Evolutionary conservation across 2,329 filamentous ascomycete genomes (phyloP).

Genomic region (Alternaria gaisen): DNA sequence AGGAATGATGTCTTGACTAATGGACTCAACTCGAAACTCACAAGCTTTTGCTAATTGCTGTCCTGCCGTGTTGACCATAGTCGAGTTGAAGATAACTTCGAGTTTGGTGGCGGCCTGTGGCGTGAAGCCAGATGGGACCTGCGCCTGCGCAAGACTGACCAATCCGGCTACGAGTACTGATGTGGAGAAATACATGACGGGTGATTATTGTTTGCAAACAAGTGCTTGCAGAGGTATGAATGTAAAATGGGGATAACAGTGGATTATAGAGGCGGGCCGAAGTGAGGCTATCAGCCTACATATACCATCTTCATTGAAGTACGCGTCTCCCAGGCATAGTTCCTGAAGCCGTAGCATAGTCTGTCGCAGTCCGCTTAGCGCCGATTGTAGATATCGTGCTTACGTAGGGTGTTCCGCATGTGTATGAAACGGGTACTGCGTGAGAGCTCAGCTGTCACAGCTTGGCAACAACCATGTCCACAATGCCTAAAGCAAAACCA

Average conservation of each 20-base stretch:
- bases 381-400: conserved; percentile 26
- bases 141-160: conserved; percentile 40
- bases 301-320: conserved; percentile 18
- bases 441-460: conserved; percentile 28
- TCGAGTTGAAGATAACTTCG: conserved; percentile 45
- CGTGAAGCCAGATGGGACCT: conserved; percentile 44
- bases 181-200: conserved; percentile 35
- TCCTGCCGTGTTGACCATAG: conserved; percentile 40
- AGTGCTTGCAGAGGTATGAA: not conserved
- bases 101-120: conserved; percentile 40
- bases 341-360: conserved; percentile 25
- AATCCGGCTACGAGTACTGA: conserved; percentile 36
- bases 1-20: not conserved
- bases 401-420: conserved; percentile 20
- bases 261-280: conserved; percentile 1
- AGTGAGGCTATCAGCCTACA: conserved; percentile 19
- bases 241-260: not conserved
- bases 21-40: conserved; percentile 13
- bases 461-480: conserved; percentile 32
- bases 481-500: conserved; percentile 19
- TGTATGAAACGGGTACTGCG: conserved; percentile 43
- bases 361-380: conserved; percentile 31
- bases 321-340: conserved; percentile 34
- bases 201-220: not conserved
- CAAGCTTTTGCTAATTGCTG: conserved; percentile 41